Base-by-base conservation (phyloP, 176 grass and related monocot species). In the Luzula sylvatica region DNA sequence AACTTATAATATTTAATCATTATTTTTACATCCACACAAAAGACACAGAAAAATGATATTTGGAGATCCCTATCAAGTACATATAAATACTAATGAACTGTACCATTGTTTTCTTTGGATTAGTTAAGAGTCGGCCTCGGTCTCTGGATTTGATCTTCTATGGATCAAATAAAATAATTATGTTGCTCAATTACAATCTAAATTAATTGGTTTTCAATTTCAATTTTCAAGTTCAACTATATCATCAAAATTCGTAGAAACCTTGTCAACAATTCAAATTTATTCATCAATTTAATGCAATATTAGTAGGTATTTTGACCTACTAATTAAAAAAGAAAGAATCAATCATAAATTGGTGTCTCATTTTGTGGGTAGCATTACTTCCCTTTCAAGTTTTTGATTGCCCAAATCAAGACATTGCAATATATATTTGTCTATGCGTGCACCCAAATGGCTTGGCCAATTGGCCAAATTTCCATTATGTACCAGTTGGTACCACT, bases 91-190 rank as follows among this genome's bases (percentile, higher is more conserved):
- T 64, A 64, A 64, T 49, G 43, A 42, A 17, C 5, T 49, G 43
- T 49, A 64, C 47, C 60, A 64, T 64, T 49, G 24, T 50, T 64
- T 50, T 64, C 60, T 50, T 64, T 64, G 60, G 42, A 64, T 48
- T 64, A 64, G 60, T 64, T 50, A 64, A 4, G 16, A 64, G 24
- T 35, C 8, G 43, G 43, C 15, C 43, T 12, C 25, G 26, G 42
- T 22, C 14, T 29, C 43, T 14, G 17, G 1, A 12, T 29, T 13
- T 1, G 39, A 64, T 64, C 43, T 32, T 49, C 25, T 50, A 15
- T n/a, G 60, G 3, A n/a, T n/a, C n/a, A n/a, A n/a, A n/a, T n/a
- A n/a, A n/a, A n/a, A n/a, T n/a, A n/a, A n/a, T n/a, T n/a, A n/a
- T n/a, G n/a, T n/a, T n/a, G n/a, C n/a, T n/a, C n/a, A n/a, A n/a